These are phyloP conservation scores for Saturnispora saitoi DNA, from an alignment of 805 yeast species.

Conservation along the genomic window DNA sequence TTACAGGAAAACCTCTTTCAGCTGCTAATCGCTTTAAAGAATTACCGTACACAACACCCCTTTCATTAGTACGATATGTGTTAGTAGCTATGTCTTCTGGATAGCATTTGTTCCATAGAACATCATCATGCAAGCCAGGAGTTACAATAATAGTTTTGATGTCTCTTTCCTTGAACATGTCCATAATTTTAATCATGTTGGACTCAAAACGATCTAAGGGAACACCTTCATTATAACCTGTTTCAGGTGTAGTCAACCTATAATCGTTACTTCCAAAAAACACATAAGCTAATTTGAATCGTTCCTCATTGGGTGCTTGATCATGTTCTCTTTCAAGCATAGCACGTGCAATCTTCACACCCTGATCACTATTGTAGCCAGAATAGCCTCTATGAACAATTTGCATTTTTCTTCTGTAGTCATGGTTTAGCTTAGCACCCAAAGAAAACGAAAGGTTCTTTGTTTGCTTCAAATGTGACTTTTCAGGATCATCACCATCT, in stretches of 20 bases:
- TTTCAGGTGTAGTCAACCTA: conserved; percentile 24
- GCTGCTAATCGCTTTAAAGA: conserved; percentile 32
- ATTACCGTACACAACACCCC: conserved; percentile 40
- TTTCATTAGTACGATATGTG: conserved; percentile 36
- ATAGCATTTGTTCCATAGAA: conserved; percentile 29
- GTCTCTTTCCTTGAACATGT: conserved; percentile 30
- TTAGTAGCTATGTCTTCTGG: conserved; percentile 32
- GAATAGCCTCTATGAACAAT: conserved; percentile 63
- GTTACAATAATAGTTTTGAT: conserved; percentile 52
- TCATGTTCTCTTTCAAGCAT: conserved; percentile 42
- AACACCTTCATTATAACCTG: conserved; percentile 36
- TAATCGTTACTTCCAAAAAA: conserved; percentile 80
- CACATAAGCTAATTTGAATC: conserved; percentile 37
- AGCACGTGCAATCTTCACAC: conserved; percentile 24
- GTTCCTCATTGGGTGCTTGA: conserved; percentile 20
- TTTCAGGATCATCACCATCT: conserved; percentile 7
- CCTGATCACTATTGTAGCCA: conserved; percentile 46
- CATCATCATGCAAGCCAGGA: conserved; percentile 48
- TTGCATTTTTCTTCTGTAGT: conserved; percentile 53
- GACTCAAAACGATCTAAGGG: conserved; percentile 38
- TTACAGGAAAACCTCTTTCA: conserved; percentile 39
- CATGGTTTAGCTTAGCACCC: conserved; percentile 23
- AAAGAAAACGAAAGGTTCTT: conserved; percentile 18
- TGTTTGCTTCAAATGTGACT: neutral
- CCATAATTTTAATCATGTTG: conserved; percentile 40